These are phyloP conservation scores for Suhomyces vadensis DNA, from an alignment of 805 yeast genomes.

Conservation along the genomic window DNA sequence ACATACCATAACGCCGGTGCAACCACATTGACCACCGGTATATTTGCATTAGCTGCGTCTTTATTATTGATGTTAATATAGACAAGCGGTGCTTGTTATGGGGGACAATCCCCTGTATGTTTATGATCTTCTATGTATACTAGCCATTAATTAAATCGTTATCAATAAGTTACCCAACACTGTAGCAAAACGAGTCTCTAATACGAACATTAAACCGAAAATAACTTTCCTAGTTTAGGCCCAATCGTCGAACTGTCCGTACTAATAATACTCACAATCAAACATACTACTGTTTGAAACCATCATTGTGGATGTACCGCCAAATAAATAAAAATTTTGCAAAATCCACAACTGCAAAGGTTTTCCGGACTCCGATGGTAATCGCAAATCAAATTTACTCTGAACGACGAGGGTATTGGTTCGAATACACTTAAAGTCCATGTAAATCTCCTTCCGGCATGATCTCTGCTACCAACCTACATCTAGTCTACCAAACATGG, in stretches of 20 bases:
- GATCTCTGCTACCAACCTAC: not conserved
- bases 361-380: not conserved
- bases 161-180: too few species aligned
- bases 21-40: slow-evolving; percentile 26
- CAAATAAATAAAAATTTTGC: not conserved
- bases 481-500: not conserved
- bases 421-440: not conserved
- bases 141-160: too few species aligned
- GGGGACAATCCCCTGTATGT: not conserved
- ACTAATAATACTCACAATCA: slow-evolving; percentile 4
- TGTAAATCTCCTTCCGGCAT: not conserved
- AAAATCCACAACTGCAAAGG: slow-evolving; percentile 10
- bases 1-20: slow-evolving; percentile 35
- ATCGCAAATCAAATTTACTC: slow-evolving; percentile 3
- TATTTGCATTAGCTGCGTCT: slow-evolving; percentile 20
- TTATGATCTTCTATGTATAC: slow-evolving; percentile 1
- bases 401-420: slow-evolving; percentile 9
- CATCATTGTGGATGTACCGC: not conserved
- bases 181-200: too few species aligned
- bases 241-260: not conserved
- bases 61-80: slow-evolving; percentile 13
- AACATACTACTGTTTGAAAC: not conserved
- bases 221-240: not conserved
- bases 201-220: not conserved
- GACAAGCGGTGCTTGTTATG: not conserved